These are phyloP conservation scores for Lagerstroemia fauriei DNA, from an alignment of 441 rosid species.

Conservation along the genomic window DNA sequence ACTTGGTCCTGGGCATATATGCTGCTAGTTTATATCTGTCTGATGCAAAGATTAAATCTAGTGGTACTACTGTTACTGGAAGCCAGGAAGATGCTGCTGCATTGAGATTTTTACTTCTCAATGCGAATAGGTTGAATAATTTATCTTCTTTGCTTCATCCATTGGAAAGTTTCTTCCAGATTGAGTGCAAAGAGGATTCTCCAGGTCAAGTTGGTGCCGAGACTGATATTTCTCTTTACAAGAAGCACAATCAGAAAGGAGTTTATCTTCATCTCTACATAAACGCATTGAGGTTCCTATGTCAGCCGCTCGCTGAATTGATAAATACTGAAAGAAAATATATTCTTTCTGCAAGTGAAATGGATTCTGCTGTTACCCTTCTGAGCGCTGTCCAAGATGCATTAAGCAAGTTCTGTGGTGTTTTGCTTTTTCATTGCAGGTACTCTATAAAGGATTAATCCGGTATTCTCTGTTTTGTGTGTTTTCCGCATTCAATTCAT, in stretches of 20 bases:
- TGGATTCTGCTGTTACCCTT: constrained; percentile 39
- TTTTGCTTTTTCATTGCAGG: constrained; percentile 34
- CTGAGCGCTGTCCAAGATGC: constrained; percentile 56
- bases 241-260: constrained; percentile 35
- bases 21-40: constrained; percentile 56
- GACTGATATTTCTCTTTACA: constrained; percentile 29
- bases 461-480: background rate
- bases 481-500: background rate
- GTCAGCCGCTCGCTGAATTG: constrained; percentile 75
- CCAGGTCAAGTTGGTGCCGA: constrained; percentile 21
- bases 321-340: constrained; percentile 59
- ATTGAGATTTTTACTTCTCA: constrained; percentile 46
- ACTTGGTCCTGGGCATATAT: constrained; percentile 68
- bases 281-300: constrained; percentile 68
- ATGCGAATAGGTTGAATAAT: constrained; percentile 43
- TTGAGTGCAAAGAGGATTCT: constrained; percentile 31
- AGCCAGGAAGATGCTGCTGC: constrained; percentile 45
- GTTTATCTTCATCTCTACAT: constrained; percentile 49
- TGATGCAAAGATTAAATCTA: constrained; percentile 38
- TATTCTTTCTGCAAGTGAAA: constrained; percentile 50
- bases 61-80: constrained; percentile 37
- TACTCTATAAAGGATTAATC: background rate
- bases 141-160: constrained; percentile 49
- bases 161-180: constrained; percentile 45
- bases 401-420: constrained; percentile 58